phyloP scores from a whole-genome alignment of 768 basidiomycete genomes.

The Suillus discolor region DNA sequence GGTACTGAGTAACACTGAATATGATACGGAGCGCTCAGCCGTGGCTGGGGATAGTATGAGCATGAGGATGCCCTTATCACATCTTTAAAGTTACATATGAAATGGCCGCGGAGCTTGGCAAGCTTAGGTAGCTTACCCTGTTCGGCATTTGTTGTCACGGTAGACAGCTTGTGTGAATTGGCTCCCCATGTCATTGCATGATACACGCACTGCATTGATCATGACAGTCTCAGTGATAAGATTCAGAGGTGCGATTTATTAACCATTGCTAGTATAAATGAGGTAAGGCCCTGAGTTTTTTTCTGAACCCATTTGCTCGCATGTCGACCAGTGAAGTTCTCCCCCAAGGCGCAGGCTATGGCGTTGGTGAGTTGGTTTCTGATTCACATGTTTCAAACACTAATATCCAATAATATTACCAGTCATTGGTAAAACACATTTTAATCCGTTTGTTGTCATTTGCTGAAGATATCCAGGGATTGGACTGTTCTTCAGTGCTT shows the following conservation, averaged over 20 bases:
- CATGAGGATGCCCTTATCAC: too few species aligned
- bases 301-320: background rate
- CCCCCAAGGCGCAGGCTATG: conserved; percentile 86
- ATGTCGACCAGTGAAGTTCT: conserved; percentile 43
- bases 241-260: background rate
- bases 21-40: too few species aligned
- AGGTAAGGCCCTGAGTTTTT: background rate
- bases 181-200: background rate
- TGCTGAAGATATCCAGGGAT: conserved; percentile 55
- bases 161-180: too few species aligned
- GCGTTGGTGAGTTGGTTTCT: conserved; percentile 56
- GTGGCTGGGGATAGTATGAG: too few species aligned
- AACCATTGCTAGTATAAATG: background rate
- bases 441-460: conserved; percentile 5
- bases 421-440: conserved; percentile 51
- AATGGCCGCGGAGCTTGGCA: too few species aligned
- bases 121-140: too few species aligned
- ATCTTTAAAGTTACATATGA: too few species aligned
- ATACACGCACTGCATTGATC: too few species aligned
- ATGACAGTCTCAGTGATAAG: background rate
- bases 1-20: too few species aligned
- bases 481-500: conserved; percentile 82
- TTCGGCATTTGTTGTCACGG: too few species aligned
- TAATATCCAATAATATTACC: conserved; percentile 6
- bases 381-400: conserved; percentile 5